Evolutionary conservation across 2,329 filamentous ascomycete species (phyloP).

Genomic region (Neofusicoccum ribis): DNA sequence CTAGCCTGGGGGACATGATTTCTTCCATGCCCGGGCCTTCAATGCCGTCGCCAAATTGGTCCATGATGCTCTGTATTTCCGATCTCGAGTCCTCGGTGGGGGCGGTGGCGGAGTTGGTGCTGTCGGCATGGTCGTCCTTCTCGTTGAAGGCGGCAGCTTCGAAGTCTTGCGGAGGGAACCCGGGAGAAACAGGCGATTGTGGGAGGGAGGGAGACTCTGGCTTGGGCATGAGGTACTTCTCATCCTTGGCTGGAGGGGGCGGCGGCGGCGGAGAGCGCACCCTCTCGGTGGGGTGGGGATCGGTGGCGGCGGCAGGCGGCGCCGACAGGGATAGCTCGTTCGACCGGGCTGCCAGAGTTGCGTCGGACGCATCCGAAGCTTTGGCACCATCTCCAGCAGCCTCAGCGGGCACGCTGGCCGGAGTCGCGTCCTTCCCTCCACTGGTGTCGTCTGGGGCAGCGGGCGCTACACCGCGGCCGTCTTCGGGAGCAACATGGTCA

Average conservation of each 20-base stretch:
- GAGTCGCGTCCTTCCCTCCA: slow-evolving; percentile 19
- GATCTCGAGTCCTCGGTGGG: slow-evolving; percentile 64
- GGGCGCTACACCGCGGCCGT: background rate
- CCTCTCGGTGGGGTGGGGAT: background rate
- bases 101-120: slow-evolving; percentile 51
- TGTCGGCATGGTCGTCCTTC: slow-evolving; percentile 29
- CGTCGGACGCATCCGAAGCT: background rate
- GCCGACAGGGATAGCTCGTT: background rate
- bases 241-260: slow-evolving; percentile 13
- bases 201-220: background rate
- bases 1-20: slow-evolving; percentile 87
- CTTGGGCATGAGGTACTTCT: slow-evolving; percentile 7
- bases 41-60: slow-evolving; percentile 79
- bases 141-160: slow-evolving; percentile 27
- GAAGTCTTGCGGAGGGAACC: slow-evolving; percentile 9
- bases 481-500: background rate
- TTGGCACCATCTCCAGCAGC: background rate
- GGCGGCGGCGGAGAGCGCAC: slow-evolving; percentile 8
- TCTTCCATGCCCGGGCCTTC: slow-evolving; percentile 73
- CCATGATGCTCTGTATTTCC: slow-evolving; percentile 98
- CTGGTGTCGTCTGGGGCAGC: background rate
- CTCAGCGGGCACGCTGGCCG: background rate
- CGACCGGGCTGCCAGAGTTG: background rate
- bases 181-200: background rate
- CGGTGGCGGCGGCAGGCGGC: background rate